phyloP scores from a whole-genome alignment of 352 stramenopile genomes.

The Paralagenidium karlingii region DNA sequence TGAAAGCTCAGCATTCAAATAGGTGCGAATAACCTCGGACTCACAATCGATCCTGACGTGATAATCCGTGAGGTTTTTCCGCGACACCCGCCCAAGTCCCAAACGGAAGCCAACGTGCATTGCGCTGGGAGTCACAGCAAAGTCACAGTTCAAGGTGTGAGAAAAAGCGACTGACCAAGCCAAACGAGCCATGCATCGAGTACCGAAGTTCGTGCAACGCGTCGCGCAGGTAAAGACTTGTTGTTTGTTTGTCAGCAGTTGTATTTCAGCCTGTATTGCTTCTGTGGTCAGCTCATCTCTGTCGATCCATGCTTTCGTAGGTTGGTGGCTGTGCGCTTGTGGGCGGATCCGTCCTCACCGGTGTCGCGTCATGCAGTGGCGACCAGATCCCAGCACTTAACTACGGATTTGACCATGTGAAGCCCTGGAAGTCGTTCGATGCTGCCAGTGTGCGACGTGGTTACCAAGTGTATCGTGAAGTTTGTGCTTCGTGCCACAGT shows the following conservation, averaged over 20 bases:
- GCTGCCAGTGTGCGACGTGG: conserved; percentile 92
- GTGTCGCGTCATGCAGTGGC: conserved; percentile 70
- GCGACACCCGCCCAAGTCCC: too few relatives aligned
- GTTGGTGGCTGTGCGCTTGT: conserved; percentile 53
- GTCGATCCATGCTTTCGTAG: conserved; percentile 14
- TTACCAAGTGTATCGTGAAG: conserved; percentile 98
- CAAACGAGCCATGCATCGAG: conserved; percentile 56
- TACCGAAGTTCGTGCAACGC: conserved; percentile 54
- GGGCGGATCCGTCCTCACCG: conserved; percentile 63
- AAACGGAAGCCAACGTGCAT: too few relatives aligned
- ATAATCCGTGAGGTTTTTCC: too few relatives aligned
- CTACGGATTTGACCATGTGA: conserved; percentile 85
- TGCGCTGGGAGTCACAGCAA: too few relatives aligned
- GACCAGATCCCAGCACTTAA: conserved; percentile 78
- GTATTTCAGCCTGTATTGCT: neutral
- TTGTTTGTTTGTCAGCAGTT: too few relatives aligned
- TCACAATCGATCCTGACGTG: too few relatives aligned
- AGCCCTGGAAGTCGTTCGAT: conserved; percentile 81
- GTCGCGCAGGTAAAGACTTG: conserved; percentile 76
- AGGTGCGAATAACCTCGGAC: too few relatives aligned
- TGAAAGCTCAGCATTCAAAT: too few relatives aligned
- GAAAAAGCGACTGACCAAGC: too few relatives aligned
- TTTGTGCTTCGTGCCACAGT: conserved; percentile 96
- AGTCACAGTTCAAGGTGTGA: too few relatives aligned
- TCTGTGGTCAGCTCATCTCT: conserved; percentile 3